These are phyloP conservation scores for Backusella macrospora DNA, from an alignment of 192 early-diverging fungal genomes.

Conservation along the genomic window DNA sequence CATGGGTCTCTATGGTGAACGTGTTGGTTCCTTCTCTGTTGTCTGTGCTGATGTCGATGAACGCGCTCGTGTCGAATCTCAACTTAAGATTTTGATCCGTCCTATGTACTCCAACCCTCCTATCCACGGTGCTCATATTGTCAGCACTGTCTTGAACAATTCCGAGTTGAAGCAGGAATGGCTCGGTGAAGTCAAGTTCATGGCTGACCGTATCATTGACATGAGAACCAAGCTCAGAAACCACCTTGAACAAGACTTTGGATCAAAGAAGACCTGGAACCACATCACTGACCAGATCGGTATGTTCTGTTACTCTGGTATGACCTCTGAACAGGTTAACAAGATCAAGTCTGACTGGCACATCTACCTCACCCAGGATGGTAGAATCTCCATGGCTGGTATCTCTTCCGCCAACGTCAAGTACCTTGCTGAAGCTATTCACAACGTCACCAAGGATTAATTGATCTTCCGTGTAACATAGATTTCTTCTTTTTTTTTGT, in stretches of 20 bases:
- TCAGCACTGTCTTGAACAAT: slow-evolving; percentile 80
- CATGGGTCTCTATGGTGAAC: slow-evolving; percentile 99
- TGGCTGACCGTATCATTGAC: slow-evolving; percentile 95
- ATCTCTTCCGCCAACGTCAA: slow-evolving; percentile 91
- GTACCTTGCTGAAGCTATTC: slow-evolving; percentile 95
- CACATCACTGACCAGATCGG: slow-evolving; percentile 92
- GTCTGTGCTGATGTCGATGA: slow-evolving; percentile 76
- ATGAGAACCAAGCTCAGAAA: slow-evolving; percentile 79
- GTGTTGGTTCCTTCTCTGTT: slow-evolving; percentile 89
- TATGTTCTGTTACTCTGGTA: slow-evolving; percentile 98
- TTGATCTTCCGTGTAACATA: slow-evolving; percentile 12
- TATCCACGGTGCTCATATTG: slow-evolving; percentile 92
- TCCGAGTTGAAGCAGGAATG: slow-evolving; percentile 81
- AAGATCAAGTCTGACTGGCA: slow-evolving; percentile 81
- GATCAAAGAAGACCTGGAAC: slow-evolving; percentile 78
- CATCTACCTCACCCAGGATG: slow-evolving; percentile 93
- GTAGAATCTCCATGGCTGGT: slow-evolving; percentile 97
- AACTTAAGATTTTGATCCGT: slow-evolving; percentile 95
- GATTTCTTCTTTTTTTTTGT: not conserved
- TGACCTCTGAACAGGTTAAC: slow-evolving; percentile 88
- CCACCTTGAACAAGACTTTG: slow-evolving; percentile 83
- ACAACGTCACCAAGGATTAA: slow-evolving; percentile 82
- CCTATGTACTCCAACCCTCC: slow-evolving; percentile 99
- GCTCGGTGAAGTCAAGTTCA: slow-evolving; percentile 89
- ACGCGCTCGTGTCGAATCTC: slow-evolving; percentile 81